A percentile compares a stretch with the other conserved stretches of the same genome.
Evolutionary conservation across 495 filamentous ascomycete genomes (phyloP).

Genomic region (Hypoxylon perforatum): DNA sequence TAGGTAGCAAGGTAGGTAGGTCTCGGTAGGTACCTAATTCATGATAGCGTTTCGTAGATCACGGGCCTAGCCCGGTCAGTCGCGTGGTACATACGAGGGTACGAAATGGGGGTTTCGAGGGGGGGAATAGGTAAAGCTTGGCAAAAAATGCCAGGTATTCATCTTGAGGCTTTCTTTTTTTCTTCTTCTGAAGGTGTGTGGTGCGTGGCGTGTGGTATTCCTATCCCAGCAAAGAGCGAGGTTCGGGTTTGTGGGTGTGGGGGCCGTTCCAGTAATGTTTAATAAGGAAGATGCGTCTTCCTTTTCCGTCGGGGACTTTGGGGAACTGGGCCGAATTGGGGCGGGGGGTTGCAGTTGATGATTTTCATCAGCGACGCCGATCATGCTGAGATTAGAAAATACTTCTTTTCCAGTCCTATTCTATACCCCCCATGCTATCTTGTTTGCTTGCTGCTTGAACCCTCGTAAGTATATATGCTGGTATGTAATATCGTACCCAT

Average conservation of each 20-base stretch:
- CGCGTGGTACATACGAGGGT: constrained; percentile 44
- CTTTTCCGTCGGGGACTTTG: constrained; percentile 40
- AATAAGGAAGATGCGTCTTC: constrained; percentile 38
- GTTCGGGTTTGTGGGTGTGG: constrained; percentile 9
- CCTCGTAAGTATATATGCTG: no score
- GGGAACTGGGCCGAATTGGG: constrained; percentile 36
- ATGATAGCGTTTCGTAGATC: constrained; percentile 40
- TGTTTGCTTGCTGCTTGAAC: no score
- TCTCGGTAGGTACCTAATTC: constrained; percentile 26
- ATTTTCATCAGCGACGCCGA: constrained; percentile 40
- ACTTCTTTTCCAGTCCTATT: no score
- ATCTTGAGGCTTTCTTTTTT: constrained; percentile 27
- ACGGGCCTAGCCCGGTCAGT: constrained; percentile 37
- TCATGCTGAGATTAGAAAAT: constrained; percentile 30
- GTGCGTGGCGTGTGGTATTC: no score
- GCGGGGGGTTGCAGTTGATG: constrained; percentile 24
- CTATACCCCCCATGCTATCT: no score
- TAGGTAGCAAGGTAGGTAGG: no score
- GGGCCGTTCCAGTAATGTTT: constrained; percentile 12
- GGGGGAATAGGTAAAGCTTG: constrained; percentile 35
- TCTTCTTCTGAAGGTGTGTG: no score
- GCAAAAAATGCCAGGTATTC: constrained; percentile 36
- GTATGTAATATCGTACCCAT: constrained; percentile 30
- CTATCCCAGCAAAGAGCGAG: no score
- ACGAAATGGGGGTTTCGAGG: no score